Percentiles rank a stretch among this genome's conserved stretches.
These are phyloP conservation scores for Acacia pycnantha DNA, from an alignment of 331 rosid species.

Conservation along the genomic window DNA sequence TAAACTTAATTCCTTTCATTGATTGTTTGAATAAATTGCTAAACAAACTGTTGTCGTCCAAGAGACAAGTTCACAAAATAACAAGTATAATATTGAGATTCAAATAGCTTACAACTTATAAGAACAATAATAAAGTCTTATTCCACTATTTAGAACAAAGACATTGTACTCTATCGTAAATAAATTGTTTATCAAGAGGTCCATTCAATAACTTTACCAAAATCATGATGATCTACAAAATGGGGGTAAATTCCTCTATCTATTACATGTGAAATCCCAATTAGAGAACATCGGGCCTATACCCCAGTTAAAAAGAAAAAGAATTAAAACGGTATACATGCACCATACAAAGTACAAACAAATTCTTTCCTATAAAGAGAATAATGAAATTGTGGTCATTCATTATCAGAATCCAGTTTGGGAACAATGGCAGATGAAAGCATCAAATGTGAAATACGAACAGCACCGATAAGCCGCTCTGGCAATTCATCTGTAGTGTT, in stretches of 20 bases:
- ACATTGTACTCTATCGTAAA: too few relatives aligned
- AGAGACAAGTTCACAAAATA: background rate
- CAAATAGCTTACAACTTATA: slow-evolving; percentile 21
- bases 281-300: slow-evolving; percentile 35
- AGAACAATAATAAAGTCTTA: background rate
- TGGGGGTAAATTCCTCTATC: slow-evolving; percentile 1
- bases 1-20: background rate
- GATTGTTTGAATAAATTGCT: background rate
- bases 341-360: slow-evolving; percentile 50
- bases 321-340: slow-evolving; percentile 40
- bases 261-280: slow-evolving; percentile 30
- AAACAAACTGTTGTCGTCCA: too few relatives aligned
- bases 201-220: too few relatives aligned
- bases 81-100: background rate
- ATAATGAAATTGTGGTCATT: slow-evolving; percentile 28
- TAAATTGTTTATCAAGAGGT: too few relatives aligned
- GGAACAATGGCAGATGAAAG: slow-evolving; percentile 78
- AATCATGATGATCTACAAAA: too few relatives aligned
- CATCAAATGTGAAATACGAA: slow-evolving; percentile 83
- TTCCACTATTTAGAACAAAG: too few relatives aligned
- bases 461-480: slow-evolving; percentile 92
- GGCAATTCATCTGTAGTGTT: slow-evolving; percentile 91
- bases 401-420: slow-evolving; percentile 65
- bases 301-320: slow-evolving; percentile 33
- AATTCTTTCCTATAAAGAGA: slow-evolving; percentile 44